Evolutionary conservation across 2,329 filamentous ascomycete species (phyloP), one percentile per base, ranked within the genome.

Genomic region (Trichoderma sp.): DNA sequence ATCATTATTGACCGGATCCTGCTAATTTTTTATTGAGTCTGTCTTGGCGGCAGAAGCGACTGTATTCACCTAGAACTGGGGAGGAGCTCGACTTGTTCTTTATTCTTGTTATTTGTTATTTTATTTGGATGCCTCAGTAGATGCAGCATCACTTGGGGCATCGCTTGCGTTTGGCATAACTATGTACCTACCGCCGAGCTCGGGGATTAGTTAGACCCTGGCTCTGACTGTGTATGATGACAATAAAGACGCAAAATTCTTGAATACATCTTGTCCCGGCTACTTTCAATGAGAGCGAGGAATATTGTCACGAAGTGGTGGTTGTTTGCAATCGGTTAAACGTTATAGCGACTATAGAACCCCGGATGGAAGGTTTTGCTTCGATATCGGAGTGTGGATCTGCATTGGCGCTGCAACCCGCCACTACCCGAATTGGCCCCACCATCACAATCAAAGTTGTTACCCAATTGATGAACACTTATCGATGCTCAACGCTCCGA

Each of bases 161-260:
- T 76, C 72, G 73, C 70, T 73, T 77, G 73, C 75, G 75, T 72
- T 76, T 75, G 73, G 75, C 74, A 76, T 76, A 73, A 70, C 72
- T 76, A 71, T 34, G 63, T 51, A 66, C 51, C 63, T 54, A 54
- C 60, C 49, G 16, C 74, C 72, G 71, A 73, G 72, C 71, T 72
- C 54, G 68, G 63, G 69, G 71, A 71, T 68, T 70, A 43, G 49
- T 39, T 66, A 49, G 52, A 66, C 63, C 39, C 63, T 49, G 52
- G 63, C 39, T 60, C 54, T 66, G 63, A 43, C 56, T 67, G 64
- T 67, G 56, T 67, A 58, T 59, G 54, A 66, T 63, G 59, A 63
- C 59, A 63, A 52, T 52, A 52, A 63, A 63, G 59, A 63, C 59
- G 59, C 59, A 63, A 21, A 63, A 63, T 52, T 63, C 7, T 52